phyloP scores from a whole-genome alignment of 306 rosid species.

The Glycine tomentella region DNA sequence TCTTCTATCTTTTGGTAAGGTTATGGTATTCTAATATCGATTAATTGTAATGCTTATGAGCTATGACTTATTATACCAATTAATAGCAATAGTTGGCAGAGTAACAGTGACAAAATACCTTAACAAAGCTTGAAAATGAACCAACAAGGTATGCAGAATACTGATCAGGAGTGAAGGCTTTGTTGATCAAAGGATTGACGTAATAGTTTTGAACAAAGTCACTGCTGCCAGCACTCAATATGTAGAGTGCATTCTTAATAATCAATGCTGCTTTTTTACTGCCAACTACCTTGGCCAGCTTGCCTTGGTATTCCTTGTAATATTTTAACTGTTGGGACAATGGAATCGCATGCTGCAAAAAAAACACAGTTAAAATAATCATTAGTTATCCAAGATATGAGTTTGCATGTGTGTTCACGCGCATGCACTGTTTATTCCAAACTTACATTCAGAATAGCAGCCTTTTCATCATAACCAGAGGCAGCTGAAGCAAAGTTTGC shows the following conservation, averaged over 20 bases:
- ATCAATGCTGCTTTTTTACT: conserved; percentile 66
- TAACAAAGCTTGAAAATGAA: conserved; percentile 63
- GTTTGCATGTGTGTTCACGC: neutral
- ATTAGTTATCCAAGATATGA: neutral
- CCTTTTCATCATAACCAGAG: conserved; percentile 85
- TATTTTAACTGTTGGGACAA: conserved; percentile 68
- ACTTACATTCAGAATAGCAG: conserved; percentile 71
- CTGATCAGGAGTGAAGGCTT: conserved; percentile 67
- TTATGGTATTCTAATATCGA: neutral
- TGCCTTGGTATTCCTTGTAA: conserved; percentile 73
- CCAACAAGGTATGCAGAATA: conserved; percentile 61
- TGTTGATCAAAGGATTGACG: conserved; percentile 70
- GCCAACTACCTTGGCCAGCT: conserved; percentile 79
- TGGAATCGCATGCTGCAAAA: conserved; percentile 79
- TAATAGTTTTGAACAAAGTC: conserved; percentile 88
- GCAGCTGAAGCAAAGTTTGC: conserved; percentile 94
- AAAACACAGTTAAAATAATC: neutral
- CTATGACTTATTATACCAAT: neutral
- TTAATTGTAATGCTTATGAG: neutral
- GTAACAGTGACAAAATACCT: conserved; percentile 53
- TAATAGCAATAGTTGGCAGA: neutral
- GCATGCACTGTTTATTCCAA: neutral
- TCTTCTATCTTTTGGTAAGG: neutral
- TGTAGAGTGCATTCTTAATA: conserved; percentile 66
- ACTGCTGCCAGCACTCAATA: conserved; percentile 78